Base-by-base conservation (phyloP, 2,329 filamentous ascomycete species). In the Curvularia hawaiiensis region DNA sequence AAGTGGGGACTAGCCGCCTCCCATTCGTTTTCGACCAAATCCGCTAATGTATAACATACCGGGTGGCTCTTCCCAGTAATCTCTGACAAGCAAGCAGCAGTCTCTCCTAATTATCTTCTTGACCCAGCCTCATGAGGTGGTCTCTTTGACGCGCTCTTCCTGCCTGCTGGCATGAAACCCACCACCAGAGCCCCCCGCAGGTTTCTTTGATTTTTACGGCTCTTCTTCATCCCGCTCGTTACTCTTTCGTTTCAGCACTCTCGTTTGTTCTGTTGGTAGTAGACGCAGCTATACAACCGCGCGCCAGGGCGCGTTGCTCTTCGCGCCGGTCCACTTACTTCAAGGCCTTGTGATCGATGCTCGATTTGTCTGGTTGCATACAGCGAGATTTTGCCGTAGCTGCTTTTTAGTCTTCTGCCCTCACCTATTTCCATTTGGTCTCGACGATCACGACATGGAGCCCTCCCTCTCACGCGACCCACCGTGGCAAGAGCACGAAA, bases 401-500 rank as follows among this genome's bases (percentile, higher is more conserved):
- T 73, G 68, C 67, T 69, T 70, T 72, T 71, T 66, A 61, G 54
- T 65, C 56, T 31, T 64, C 64, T 70, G 57, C 67, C 69, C 68
- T 60, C 64, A 59, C 55, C 50, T 57, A 52, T 54, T 54, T 54
- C 53, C 50, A 50, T 48, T 38, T 38, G 54, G 50, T 53, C 50
- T 60, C 53, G 50, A 54, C 51, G 58, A 60, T 62, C 64, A 62
- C 65, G 64, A 64, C 61, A 78, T 78, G 77, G 76, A 79, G 67
- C 73, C 75, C 69, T 71, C 69, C 43, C 52, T 30, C 54, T 54
- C 51, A 33, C 74, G 74, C 66, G 76, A 78, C 54, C 68, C 72
- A 66, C 75, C 76, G 67, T 80, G 77, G 77, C 72, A 75, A 68
- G 77, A 80, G 74, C 75, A 79, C 70, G 79, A 80, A 71, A 79